Evolutionary conservation across 2,329 filamentous ascomycete genomes (phyloP), one percentile per base, ranked within the genome.

Genomic region (Sporothrix schenckii): DNA sequence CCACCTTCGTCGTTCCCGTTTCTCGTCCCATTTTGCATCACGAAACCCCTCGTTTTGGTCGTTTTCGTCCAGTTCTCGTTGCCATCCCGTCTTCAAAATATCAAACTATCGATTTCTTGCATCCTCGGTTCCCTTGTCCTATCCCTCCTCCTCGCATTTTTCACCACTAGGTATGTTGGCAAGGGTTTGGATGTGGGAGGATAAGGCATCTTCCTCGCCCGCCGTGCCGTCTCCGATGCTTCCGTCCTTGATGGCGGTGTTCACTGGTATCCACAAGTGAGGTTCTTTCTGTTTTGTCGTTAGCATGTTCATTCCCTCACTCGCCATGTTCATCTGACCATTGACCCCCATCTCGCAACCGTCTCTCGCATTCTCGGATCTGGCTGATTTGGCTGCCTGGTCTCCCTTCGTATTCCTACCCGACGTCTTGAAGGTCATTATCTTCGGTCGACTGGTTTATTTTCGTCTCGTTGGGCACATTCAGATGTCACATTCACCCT

Each of bases 401-500:
- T 34, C n/a, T 13, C 41, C 41, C 44, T 21, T 30, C 24, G 24
- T 34, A 24, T 24, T 49, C 3, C 30, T 30, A 54, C 52, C 52
- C 10, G 13, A 13, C 24, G 24, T 54, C 27, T 27, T 10, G 27
- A 56, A 10, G n/a, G 50, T 19, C 52, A n/a, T 41, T 19, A n/a
- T 49, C n/a, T 34, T 34, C 52, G 34, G 34, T 16, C 19, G 14
- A 49, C 39, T 61, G 16, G 44, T 27, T 50, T 56, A 56, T 52
- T 50, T 63, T 39, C 24, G 50, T 53, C 44, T 50, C 30, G 63
- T 65, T 69, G 21, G 58, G 56, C 56, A 47, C 6, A 11, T 19
- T 16, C 19, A 39, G 47, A 34, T 19, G 58, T 58, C 50, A 56
- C 60, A 56, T 58, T 39, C 68, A n/a, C 68, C 68, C 19, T 49